Conservation (phyloP, 2,329 filamentous ascomycete species). For the Stagonosporopsis tanaceti region DNA sequence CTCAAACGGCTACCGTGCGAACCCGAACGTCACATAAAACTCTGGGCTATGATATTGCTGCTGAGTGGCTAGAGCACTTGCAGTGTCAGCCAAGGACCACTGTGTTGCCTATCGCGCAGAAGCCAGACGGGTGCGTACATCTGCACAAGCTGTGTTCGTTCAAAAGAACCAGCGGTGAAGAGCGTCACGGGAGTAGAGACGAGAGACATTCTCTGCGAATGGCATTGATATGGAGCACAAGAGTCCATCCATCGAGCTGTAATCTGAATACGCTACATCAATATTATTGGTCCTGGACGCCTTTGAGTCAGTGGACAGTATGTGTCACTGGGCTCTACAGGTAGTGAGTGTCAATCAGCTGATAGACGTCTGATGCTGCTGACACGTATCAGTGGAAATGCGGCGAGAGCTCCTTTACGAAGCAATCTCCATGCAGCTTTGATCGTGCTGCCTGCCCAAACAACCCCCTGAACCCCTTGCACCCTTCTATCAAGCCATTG, state of each 20-base stretch:
- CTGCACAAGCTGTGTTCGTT: background rate
- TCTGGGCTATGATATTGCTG: background rate
- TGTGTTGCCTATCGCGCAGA: background rate
- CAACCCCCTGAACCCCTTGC: constrained; percentile 33
- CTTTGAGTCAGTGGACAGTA: constrained; percentile 12
- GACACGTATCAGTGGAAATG: constrained; percentile 32
- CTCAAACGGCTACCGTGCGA: too few relatives aligned
- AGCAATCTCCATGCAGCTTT: constrained; percentile 36
- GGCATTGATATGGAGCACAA: background rate
- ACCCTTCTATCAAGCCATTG: constrained; percentile 29
- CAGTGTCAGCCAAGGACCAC: background rate
- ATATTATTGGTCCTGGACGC: background rate
- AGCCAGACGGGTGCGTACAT: constrained; percentile 1
- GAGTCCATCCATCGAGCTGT: background rate
- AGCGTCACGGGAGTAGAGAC: background rate
- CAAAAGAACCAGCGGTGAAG: background rate
- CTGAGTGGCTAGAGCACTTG: background rate
- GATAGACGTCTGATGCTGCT: constrained; percentile 1
- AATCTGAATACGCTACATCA: background rate
- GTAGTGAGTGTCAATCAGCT: constrained; percentile 4
- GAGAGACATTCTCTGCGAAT: background rate
- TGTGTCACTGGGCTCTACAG: constrained; percentile 39
- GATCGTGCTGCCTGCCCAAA: constrained; percentile 31
- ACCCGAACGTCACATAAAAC: background rate
- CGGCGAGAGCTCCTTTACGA: constrained; percentile 40